These are phyloP conservation scores for Eucalyptus globulus DNA, from an alignment of 345 rosid species.

Conservation along the genomic window DNA sequence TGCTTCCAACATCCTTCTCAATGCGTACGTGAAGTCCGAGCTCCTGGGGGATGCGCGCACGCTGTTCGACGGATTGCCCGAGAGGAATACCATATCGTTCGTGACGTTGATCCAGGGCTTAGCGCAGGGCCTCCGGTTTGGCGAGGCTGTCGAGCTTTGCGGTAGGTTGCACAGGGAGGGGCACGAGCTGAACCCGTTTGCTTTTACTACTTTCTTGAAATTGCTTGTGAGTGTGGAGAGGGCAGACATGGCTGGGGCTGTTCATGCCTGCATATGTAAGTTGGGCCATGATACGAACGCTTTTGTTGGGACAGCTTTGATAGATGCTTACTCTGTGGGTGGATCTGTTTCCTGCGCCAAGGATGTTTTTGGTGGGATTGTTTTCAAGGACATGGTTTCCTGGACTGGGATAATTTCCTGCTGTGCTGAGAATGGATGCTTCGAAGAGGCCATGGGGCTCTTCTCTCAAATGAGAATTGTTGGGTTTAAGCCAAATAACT, in stretches of 20 bases:
- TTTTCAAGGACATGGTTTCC: conserved; percentile 58
- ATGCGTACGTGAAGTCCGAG: conserved; percentile 31
- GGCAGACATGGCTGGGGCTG: conserved; percentile 26
- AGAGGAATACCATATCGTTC: conserved; percentile 45
- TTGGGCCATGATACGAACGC: conserved; percentile 56
- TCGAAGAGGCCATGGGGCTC: conserved; percentile 33
- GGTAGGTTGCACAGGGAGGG: conserved; percentile 52
- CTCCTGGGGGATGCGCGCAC: conserved; percentile 21
- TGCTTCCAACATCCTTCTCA: conserved; percentile 46
- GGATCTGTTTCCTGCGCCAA: conserved; percentile 38
- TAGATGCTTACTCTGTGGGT: conserved; percentile 57
- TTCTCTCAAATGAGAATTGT: conserved; percentile 46
- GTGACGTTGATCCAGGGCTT: conserved; percentile 54
- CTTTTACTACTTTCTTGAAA: conserved; percentile 58
- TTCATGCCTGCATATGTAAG: conserved; percentile 63
- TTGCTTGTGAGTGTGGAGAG: conserved; percentile 35
- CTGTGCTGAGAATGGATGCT: conserved; percentile 54
- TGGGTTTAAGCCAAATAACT: conserved; percentile 56
- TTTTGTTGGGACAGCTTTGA: conserved; percentile 70
- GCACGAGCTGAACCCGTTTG: conserved; percentile 70
- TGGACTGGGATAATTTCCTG: conserved; percentile 81
- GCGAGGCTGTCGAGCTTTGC: conserved; percentile 34
- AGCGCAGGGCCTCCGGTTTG: conserved; percentile 5
- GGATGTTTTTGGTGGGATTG: conserved; percentile 53
- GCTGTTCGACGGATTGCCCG: conserved; percentile 69